A percentile compares a stretch with the other conserved stretches of the same genome.
phyloP scores from a whole-genome alignment of 2,329 filamentous ascomycete species.

The Aspergillus japonicus region DNA sequence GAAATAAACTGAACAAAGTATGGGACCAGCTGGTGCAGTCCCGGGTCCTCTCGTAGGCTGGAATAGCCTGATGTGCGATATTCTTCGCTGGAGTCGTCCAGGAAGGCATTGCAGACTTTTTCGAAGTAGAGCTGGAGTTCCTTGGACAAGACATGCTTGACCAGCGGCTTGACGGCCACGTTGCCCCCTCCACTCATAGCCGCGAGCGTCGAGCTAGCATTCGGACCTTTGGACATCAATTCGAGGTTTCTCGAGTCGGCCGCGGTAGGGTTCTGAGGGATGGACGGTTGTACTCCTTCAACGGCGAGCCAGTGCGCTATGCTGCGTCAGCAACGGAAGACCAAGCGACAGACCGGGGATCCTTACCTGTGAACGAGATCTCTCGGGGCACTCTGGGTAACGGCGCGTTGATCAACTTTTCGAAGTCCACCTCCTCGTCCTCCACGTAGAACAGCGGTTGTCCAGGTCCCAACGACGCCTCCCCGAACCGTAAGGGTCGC shows the following conservation, averaged over 20 bases:
- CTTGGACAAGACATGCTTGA: constrained; percentile 95
- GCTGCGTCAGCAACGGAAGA: not conserved
- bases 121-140: constrained; percentile 97
- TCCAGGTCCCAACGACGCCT: constrained; percentile 87
- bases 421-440: constrained; percentile 97
- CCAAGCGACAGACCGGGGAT: not conserved
- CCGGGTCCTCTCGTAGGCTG: constrained; percentile 83
- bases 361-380: constrained; percentile 79
- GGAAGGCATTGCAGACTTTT: constrained; percentile 83
- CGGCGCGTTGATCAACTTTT: constrained; percentile 96
- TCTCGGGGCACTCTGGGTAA: constrained; percentile 92
- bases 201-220: constrained; percentile 80
- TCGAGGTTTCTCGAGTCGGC: constrained; percentile 81
- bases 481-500: constrained; percentile 82
- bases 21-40: constrained; percentile 89
- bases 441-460: constrained; percentile 97
- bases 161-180: constrained; percentile 78
- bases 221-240: constrained; percentile 83
- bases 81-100: constrained; percentile 84
- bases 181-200: constrained; percentile 82
- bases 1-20: constrained; percentile 97
- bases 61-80: constrained; percentile 82
- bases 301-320: constrained; percentile 95
- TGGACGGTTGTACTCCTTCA: constrained; percentile 93
- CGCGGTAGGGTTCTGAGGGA: constrained; percentile 91